Evolutionary conservation across 2,329 filamentous ascomycete species (phyloP), one percentile per base, ranked within the genome.

Genomic region (Cadophora malorum): DNA sequence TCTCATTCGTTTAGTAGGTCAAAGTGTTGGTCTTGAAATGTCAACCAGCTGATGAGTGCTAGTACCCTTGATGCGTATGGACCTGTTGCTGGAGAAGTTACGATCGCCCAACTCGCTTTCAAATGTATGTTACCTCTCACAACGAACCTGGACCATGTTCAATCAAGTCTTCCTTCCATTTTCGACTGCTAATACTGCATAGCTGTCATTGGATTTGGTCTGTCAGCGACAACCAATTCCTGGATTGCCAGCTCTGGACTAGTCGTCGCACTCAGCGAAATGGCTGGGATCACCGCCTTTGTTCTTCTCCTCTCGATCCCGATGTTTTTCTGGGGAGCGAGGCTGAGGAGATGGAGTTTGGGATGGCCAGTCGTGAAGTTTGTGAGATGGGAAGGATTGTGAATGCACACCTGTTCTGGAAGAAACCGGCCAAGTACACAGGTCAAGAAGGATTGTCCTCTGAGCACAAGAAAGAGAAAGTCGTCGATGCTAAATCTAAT

Each of bases 11-110:
- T n/a, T 72, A 72, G 56, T 60, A 60, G 41, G 56, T 41, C 7
- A n/a, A 41, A 16, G 28, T 7, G 9, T 12, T 60, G 4, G n/a
- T 12, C 19, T 14, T 2, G 1, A 45, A n/a, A 19, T n/a, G 25
- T 12, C 8, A 41, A 28, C n/a, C 6, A 4, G 7, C 33, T 60
- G 23, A 60, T 33, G 4, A 3, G 19, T 19, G 9, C 12, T 19
- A 60, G 56, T 45, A 72, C 69, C 2, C 66, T 72, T 45, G 71
- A 72, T 56, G 67, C 69, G 5, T 72, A 72, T 47, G 61, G 60
- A 6, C 71, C 71, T 2, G 65, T 72, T 4, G 41, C 63, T n/a
- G 67, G 69, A n/a, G 71, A 72, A 59, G 66, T 70, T 9, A 69
- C 65, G 19, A 67, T 70, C 31, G 63, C 69, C 28, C 69, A 70